Evolutionary conservation across 345 rosid genomes (phyloP), one percentile per base, ranked within the genome.

Genomic region (Eutrema japonicum): DNA sequence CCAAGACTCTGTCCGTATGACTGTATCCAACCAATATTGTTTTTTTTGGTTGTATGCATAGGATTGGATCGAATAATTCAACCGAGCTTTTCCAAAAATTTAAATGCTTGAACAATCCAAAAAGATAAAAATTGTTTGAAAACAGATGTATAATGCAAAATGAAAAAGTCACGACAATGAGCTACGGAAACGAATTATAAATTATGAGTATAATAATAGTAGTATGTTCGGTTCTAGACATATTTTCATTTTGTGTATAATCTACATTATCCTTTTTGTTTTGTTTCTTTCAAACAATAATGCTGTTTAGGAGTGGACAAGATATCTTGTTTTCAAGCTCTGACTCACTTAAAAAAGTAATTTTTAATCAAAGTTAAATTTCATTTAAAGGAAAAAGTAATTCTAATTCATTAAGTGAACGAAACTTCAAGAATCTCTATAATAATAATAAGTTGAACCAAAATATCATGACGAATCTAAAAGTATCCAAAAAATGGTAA

Each of bases 11-110:
- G 16, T 55, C 22, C 45, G 45, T 43, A 49, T 38, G 46, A 37
- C 11, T 59, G 8, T 64, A 55, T 54, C 71, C 77, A 47, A 46
- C 71, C 65, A 55, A 45, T 42, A 32, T 35, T 46, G 32, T 52
- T 12, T 36, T 56, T 26, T 61, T 49, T 68, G 8, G 55, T 46
- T 11, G 10, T 54, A 16, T n/a, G 57, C 41, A 46, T 12, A 56
- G 5, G 60, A 58, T 32, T 49, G 59, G 53, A 66, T 74, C 46
- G 66, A 49, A 66, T 38, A 42, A 41, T 49, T 13, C 35, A 65
- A 27, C 26, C 55, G 8, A 45, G 32, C 40, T 58, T 48, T 47
- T 58, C 49, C 40, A 47, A 11, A 42, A 16, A 13, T 26, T 7
- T 2, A 71, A 7, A 59, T 48, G 59, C 30, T 29, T 59, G 2